phyloP scores from a whole-genome alignment of 306 rosid genomes.

The Trichosanthes cucumerina region DNA sequence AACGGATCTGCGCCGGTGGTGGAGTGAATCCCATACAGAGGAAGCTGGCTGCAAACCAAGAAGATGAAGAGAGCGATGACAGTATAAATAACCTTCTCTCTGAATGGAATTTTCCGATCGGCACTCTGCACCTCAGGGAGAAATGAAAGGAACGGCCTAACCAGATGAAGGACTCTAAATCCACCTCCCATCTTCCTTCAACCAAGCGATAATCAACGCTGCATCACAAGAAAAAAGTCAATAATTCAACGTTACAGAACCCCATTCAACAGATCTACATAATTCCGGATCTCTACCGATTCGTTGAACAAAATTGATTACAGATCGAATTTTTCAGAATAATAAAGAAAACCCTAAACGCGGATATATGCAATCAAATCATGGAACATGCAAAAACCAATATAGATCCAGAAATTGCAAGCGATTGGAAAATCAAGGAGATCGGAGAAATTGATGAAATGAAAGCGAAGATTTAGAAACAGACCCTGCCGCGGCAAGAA shows the following conservation, averaged over 20 bases:
- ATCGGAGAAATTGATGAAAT: background rate
- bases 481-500: background rate
- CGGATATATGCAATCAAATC: background rate
- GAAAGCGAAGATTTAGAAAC: background rate
- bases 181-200: constrained; percentile 74
- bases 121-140: constrained; percentile 93
- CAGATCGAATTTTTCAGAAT: background rate
- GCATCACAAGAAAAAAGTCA: background rate
- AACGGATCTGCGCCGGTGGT: constrained; percentile 94
- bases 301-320: background rate
- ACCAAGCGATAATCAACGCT: background rate
- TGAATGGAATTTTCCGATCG: constrained; percentile 74
- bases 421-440: background rate
- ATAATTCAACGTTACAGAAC: background rate
- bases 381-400: background rate
- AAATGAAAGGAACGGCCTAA: constrained; percentile 81
- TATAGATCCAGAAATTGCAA: background rate
- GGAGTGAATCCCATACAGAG: constrained; percentile 90
- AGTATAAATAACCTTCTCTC: constrained; percentile 92
- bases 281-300: background rate
- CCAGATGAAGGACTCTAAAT: constrained; percentile 89
- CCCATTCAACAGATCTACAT: background rate
- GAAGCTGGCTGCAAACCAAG: constrained; percentile 91
- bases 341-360: background rate
- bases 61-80: constrained; percentile 82